These are phyloP conservation scores for Sugiyamaella castrensis DNA, from an alignment of 1,139 yeast species.

Conservation along the genomic window DNA sequence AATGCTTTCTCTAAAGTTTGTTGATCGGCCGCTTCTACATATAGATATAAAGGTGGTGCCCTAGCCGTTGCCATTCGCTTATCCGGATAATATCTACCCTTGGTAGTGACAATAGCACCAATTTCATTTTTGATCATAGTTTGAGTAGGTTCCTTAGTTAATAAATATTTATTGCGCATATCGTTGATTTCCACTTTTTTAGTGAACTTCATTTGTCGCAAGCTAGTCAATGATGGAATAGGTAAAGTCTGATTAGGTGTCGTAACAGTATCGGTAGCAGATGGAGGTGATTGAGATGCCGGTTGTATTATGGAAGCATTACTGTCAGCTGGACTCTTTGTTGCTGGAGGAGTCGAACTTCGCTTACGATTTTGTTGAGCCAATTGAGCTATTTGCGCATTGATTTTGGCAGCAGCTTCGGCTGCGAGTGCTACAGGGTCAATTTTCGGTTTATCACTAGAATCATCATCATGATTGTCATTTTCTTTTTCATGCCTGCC, in stretches of 20 bases:
- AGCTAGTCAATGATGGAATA: neutral
- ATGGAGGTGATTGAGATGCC: neutral
- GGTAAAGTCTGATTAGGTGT: slow-evolving; percentile 11
- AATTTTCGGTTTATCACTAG: slow-evolving; percentile 17
- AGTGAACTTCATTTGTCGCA: slow-evolving; percentile 15
- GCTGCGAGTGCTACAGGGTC: slow-evolving; percentile 34
- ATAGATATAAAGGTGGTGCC: slow-evolving; percentile 38
- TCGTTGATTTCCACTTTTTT: slow-evolving; percentile 40
- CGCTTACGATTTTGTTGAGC: slow-evolving; percentile 2
- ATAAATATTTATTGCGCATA: slow-evolving; percentile 38
- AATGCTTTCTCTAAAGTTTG: slow-evolving; percentile 36
- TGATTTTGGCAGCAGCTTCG: slow-evolving; percentile 38
- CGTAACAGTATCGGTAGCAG: slow-evolving; percentile 8
- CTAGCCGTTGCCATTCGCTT: slow-evolving; percentile 35
- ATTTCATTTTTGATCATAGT: slow-evolving; percentile 32
- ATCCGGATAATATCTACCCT: slow-evolving; percentile 42
- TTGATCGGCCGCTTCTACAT: slow-evolving; percentile 33
- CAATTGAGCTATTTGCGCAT: slow-evolving; percentile 30
- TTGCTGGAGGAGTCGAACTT: slow-evolving; percentile 12
- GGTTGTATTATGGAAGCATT: neutral
- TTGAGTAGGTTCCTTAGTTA: slow-evolving; percentile 39
- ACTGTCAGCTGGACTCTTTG: neutral
- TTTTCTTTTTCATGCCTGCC: neutral
- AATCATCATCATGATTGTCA: neutral
- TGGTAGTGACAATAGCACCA: slow-evolving; percentile 37